A percentile compares a stretch with the other conserved stretches of the same genome.
Evolutionary conservation across 2,329 filamentous ascomycete genomes (phyloP).

Genomic region (Talaromyces islandicus): DNA sequence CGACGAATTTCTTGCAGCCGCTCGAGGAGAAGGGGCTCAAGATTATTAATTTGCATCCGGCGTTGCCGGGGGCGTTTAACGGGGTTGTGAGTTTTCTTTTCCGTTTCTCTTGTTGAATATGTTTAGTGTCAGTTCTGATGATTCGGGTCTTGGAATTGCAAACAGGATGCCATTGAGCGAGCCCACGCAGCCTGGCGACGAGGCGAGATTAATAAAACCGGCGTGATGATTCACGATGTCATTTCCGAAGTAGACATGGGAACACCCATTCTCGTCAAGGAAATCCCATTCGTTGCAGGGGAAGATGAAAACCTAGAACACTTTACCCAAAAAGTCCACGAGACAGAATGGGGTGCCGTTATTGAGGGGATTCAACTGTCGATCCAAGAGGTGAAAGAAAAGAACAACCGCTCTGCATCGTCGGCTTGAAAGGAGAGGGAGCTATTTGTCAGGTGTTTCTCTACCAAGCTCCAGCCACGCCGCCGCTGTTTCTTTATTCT

Average conservation of each 20-base stretch:
- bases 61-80: conserved; percentile 67
- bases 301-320: conserved; percentile 59
- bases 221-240: conserved; percentile 87
- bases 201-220: conserved; percentile 62
- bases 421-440: too few relatives aligned
- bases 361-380: conserved; percentile 58
- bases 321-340: conserved; percentile 68
- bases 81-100: conserved; percentile 48
- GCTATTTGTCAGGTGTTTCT: not conserved
- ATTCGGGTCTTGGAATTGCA: not conserved
- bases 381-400: conserved; percentile 25
- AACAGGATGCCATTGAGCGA: conserved; percentile 62
- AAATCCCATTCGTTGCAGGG: conserved; percentile 58
- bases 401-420: conserved; percentile 10
- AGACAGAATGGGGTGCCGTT: conserved; percentile 70
- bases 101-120: not conserved
- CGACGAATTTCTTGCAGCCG: conserved; percentile 62
- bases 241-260: conserved; percentile 75
- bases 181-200: conserved; percentile 68
- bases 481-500: not conserved
- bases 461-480: not conserved
- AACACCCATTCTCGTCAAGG: conserved; percentile 61
- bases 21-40: conserved; percentile 56
- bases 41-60: conserved; percentile 79
- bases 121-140: not conserved